Percentiles rank a stretch among this genome's conserved stretches.
Conservation (phyloP, 1,139 yeast genomes). For the Suhomyces ambrosiae region DNA sequence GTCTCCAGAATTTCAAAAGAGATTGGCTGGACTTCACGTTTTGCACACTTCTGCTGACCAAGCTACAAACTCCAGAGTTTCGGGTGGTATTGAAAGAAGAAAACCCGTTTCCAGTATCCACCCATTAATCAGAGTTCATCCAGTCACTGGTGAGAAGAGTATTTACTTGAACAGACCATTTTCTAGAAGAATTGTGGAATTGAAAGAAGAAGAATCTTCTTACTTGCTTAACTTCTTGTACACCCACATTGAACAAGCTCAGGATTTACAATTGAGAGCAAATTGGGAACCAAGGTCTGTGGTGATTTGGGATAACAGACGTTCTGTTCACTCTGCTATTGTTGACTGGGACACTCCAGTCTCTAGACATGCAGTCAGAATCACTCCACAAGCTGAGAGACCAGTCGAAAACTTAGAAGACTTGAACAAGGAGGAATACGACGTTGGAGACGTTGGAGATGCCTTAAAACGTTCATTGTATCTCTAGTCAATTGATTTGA, state of each 20-base stretch:
- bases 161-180: slow-evolving; percentile 57
- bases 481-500: slow-evolving; percentile 2
- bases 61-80: slow-evolving; percentile 31
- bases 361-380: slow-evolving; percentile 46
- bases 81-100: slow-evolving; percentile 48
- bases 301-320: slow-evolving; percentile 54
- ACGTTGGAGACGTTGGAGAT: slow-evolving; percentile 41
- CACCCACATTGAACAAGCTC: slow-evolving; percentile 47
- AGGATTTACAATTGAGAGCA: slow-evolving; percentile 59
- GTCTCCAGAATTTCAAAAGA: slow-evolving; percentile 29
- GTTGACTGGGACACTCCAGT: slow-evolving; percentile 47
- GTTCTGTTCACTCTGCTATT: slow-evolving; percentile 45
- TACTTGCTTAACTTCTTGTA: slow-evolving; percentile 52
- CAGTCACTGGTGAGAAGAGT: slow-evolving; percentile 55
- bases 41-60: slow-evolving; percentile 32
- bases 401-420: slow-evolving; percentile 42
- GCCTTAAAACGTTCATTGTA: slow-evolving; percentile 29
- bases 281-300: slow-evolving; percentile 60
- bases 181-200: slow-evolving; percentile 56
- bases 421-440: slow-evolving; percentile 36
- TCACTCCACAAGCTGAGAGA: slow-evolving; percentile 52
- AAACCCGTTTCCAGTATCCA: slow-evolving; percentile 49
- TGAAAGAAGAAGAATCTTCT: slow-evolving; percentile 58
- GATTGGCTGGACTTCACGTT: slow-evolving; percentile 29
- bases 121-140: slow-evolving; percentile 60